Evolutionary conservation across 352 stramenopile genomes (phyloP), one percentile per base, ranked within the genome.

Genomic region (Phytophthora ohioensis): DNA sequence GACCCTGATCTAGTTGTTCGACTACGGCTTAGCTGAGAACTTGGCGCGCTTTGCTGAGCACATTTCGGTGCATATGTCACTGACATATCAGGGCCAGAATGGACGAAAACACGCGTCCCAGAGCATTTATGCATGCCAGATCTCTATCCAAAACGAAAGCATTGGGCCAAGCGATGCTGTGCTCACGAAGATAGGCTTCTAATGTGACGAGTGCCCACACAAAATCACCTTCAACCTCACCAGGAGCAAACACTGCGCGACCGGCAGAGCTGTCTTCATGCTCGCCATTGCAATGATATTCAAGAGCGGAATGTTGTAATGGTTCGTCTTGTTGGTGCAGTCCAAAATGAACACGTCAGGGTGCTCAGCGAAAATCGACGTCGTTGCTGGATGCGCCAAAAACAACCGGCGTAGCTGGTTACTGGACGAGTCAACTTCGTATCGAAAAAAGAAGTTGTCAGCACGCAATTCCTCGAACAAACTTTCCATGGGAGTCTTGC

Each of bases 321-420:
- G 42, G 13, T 47, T 48, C 4, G 52, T 48, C 8, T 59, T 59
- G n/a, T 57, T 57, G 4, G 46, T 57, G 9, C 57, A 57, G 27
- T 57, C 46, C 0, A 64, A 35, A 15, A 64, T 8, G 4, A 64
- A 2, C 0, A 64, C 21, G 31, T 69, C 46, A 1, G 13, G 31
- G 3, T 68, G 62, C 1, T 41, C 36, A 12, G 36, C 36, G 30
- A 9, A 5, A 11, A 11, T 56, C 63, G 8, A 63, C 21, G 61
- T 46, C 0, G 67, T 57, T 2, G 34, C 41, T 4, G 57, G 59
- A 35, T 58, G 32, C 2, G 53, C 53, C 59, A 60, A 62, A 53
- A 57, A 58, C 17, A 63, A 47, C 11, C 60, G 53, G 2, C 58
- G 47, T 2, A 66, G 30, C 7, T 53, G 21, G 49, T 53, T 46